These are phyloP conservation scores for Ceratobasidium sp. DNA, from an alignment of 1,284 basidiomycete species.

Conservation along the genomic window DNA sequence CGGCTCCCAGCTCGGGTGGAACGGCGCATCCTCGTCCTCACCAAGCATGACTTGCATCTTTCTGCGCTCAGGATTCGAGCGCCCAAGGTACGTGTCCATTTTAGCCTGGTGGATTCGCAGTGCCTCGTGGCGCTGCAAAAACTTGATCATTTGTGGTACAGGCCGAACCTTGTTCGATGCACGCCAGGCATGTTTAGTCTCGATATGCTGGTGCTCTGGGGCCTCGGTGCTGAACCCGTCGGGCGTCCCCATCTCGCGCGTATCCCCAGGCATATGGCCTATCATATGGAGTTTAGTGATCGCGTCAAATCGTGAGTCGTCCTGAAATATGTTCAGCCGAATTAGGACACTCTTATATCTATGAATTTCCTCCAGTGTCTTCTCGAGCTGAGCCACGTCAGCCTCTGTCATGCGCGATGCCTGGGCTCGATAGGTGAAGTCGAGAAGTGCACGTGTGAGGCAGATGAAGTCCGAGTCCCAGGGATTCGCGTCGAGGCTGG, in stretches of 20 bases:
- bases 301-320: slow-evolving; percentile 8
- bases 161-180: slow-evolving; percentile 42
- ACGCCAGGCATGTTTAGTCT: slow-evolving; percentile 45
- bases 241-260: slow-evolving; percentile 40
- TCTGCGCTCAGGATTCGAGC: background rate
- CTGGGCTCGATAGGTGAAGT: slow-evolving; percentile 51
- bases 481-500: background rate
- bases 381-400: slow-evolving; percentile 44
- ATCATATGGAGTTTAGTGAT: slow-evolving; percentile 46
- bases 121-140: slow-evolving; percentile 30
- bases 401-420: background rate
- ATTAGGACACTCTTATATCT: slow-evolving; percentile 47
- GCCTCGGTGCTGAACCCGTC: slow-evolving; percentile 46
- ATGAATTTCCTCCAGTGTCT: slow-evolving; percentile 47
- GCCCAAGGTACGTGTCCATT: slow-evolving; percentile 9
- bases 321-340: background rate
- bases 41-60: background rate
- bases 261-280: slow-evolving; percentile 27
- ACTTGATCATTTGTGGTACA: slow-evolving; percentile 45
- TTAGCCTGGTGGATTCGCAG: background rate
- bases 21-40: slow-evolving; percentile 1
- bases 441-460: no score
- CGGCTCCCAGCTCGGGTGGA: background rate
- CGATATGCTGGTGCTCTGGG: slow-evolving; percentile 46
- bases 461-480: slow-evolving; percentile 44